Conservation (phyloP, 805 yeast genomes). For the Teunomyces lycoperdinae region DNA sequence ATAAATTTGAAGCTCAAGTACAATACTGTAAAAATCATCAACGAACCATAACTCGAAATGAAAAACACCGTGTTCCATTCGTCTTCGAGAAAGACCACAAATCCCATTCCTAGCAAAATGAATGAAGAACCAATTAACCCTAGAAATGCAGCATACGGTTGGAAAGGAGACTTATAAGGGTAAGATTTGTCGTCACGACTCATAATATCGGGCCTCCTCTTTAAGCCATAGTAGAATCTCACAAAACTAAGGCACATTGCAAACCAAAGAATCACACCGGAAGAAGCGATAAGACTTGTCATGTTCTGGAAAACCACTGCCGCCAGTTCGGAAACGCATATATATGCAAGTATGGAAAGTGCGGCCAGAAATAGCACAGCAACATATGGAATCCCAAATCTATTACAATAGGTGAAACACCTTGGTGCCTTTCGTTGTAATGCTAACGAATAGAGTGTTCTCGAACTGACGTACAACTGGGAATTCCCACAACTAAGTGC, state of each 20-base stretch:
- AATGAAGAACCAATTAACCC: constrained; percentile 55
- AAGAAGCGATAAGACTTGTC: constrained; percentile 65
- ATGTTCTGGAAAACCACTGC: constrained; percentile 64
- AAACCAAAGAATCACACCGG: constrained; percentile 78
- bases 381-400: constrained; percentile 67
- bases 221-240: constrained; percentile 62
- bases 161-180: constrained; percentile 68
- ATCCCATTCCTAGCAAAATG: constrained; percentile 58
- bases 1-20: constrained; percentile 56
- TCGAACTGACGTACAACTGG: constrained; percentile 41
- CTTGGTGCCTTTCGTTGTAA: constrained; percentile 59
- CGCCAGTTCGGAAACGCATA: constrained; percentile 57
- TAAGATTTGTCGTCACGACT: constrained; percentile 60
- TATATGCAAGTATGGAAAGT: constrained; percentile 59
- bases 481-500: constrained; percentile 46
- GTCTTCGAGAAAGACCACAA: constrained; percentile 53
- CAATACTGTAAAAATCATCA: constrained; percentile 49
- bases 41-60: constrained; percentile 63
- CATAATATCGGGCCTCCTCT: constrained; percentile 60
- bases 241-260: constrained; percentile 66
- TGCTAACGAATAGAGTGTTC: constrained; percentile 42
- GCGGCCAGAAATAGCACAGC: constrained; percentile 64
- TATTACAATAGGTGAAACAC: constrained; percentile 56
- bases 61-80: constrained; percentile 62
- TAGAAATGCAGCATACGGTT: constrained; percentile 64